phyloP scores from a whole-genome alignment of 108 stramenopile genomes.

The Bacterosira constricta region DNA sequence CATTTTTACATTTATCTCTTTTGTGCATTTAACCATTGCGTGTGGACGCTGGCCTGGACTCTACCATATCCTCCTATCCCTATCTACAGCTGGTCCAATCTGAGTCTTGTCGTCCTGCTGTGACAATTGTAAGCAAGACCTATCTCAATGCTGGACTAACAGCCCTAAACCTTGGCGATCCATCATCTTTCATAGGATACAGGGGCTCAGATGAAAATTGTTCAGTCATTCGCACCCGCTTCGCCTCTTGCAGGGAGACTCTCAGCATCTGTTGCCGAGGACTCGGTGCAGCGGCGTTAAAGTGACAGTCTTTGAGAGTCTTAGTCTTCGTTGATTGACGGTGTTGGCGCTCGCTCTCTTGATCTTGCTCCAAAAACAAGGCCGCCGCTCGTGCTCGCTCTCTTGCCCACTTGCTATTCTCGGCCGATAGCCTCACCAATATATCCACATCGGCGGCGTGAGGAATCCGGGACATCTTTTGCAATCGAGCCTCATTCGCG shows the following conservation, averaged over 20 bases:
- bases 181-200: too few relatives aligned
- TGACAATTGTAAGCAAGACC: not conserved
- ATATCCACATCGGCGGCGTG: not conserved
- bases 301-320: not conserved
- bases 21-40: too few relatives aligned
- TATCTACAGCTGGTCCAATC: too few relatives aligned
- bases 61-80: too few relatives aligned
- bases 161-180: too few relatives aligned
- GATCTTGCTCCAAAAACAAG: constrained; percentile 11
- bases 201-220: too few relatives aligned
- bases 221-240: not conserved
- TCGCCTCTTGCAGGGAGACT: not conserved
- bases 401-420: constrained; percentile 7
- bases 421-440: constrained; percentile 10
- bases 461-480: not conserved
- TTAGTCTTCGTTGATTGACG: not conserved
- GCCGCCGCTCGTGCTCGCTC: constrained; percentile 7
- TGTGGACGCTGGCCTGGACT: too few relatives aligned
- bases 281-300: not conserved
- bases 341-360: not conserved
- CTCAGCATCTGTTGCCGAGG: not conserved
- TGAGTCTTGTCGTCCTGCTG: not conserved
- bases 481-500: constrained; percentile 2
- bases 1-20: too few relatives aligned
- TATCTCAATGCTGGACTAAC: not conserved